Base-by-base conservation (phyloP, 306 rosid genomes). In the Pyrus bretschneideri region DNA sequence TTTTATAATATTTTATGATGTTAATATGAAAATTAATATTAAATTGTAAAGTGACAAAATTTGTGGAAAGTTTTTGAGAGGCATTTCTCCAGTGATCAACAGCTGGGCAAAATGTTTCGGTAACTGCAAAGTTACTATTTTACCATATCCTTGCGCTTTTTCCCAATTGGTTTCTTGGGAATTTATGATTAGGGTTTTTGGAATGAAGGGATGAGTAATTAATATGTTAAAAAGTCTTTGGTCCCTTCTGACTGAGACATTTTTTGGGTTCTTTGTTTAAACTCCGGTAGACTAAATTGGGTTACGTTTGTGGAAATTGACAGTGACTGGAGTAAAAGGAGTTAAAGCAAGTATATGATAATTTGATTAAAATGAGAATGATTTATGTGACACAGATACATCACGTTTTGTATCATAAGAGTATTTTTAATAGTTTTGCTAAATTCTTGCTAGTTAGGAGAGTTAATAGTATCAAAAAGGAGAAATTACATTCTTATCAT, bases 121-220 rank as follows among this genome's bases (percentile, higher is more conserved):
- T 80, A 74, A 74, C 69, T 78, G 78, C 74, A 69, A 69, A 66
- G 35, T 60, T 40, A 38, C 69, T 18, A n/a, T 55, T 55, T 55
- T n/a, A 55, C 61, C 29, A 21, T 66, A 35, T 35, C 21, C 9
- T 3, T 9, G 1, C 19, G 70, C 49, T 33, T 27, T 35, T 66
- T 66, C 49, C 49, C 49, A 35, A 64, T 1, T 27, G 67, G 67
- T 66, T 31, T 65, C 46, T 35, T 66, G 49, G 70, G 83, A 81
- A 77, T 27, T 81, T 21, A 78, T 70, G 21, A 78, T 64, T 57
- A 65, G 67, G 45, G 72, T 46, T 61, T 80, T 11, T 13, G 35
- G 78, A 69, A 67, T 58, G 78, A 25, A 44, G 57, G 44, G 58
- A 21, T 2, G 13, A 6, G 42, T 68, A 54, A 63, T 65, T 63